Evolutionary conservation across 1,139 yeast species (phyloP), one percentile per base, ranked within the genome.

Genomic region (Blastobotrys proliferans): DNA sequence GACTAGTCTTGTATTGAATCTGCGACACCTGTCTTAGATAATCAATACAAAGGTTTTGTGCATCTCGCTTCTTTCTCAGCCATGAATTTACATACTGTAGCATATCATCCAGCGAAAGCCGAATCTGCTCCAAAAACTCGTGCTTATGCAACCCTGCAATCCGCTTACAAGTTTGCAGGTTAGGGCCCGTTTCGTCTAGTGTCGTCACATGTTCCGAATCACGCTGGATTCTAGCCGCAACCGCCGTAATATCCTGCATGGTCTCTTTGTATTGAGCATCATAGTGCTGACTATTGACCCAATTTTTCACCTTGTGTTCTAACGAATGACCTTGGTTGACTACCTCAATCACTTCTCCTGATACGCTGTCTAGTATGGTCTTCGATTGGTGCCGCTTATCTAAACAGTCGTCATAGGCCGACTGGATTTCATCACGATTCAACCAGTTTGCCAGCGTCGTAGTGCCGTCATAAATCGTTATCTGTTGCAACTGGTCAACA

Each of bases 1-100:
- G 52, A 13, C 60, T 54, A 10, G 63, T 56, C 6, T 52, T 50
- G 25, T 51, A 49, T 39, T 67, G 71, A 6, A 63, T 50, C 10
- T 48, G 51, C 2, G 67, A 58, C 1, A 66, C 52, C 4, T 50
- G 46, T 25, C 51, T 46, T 25, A 65, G 51, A 25, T 46, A 54
- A 9, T 40, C 44, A 22, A 52, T 38, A 29, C 54, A 51, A 14
- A 37, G 36, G 10, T 28, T 37, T 41, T 56, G 62, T 22, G 44
- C 43, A 37, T 40, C 47, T 26, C 40, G 46, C 34, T 49, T 53
- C 22, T 35, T 45, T 31, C 20, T 37, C 19, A 32, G 48, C 57
- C 51, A 51, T 32, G 27, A 32, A 2, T 43, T 18, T n/a, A 43
- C 43, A 19, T 50, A 44, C 20, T 50, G 50, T 44, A 48, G 44